Evolutionary conservation across 139 green algal species (phyloP).

Genomic region (Trebouxia sp.): DNA sequence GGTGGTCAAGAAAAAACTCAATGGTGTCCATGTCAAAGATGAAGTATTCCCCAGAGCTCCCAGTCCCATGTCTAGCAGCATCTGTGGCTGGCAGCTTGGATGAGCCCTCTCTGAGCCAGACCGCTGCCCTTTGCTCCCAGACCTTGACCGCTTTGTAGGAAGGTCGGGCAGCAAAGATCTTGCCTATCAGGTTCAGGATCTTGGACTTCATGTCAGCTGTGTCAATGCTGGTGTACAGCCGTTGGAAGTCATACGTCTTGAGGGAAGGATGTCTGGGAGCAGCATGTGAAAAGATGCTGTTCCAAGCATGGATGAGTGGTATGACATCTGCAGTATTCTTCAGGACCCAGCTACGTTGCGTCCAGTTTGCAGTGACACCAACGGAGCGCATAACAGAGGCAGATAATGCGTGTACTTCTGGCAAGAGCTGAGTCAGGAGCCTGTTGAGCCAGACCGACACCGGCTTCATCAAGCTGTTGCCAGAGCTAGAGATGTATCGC

Average conservation of each 20-base stretch:
- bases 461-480: neutral
- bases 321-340: neutral
- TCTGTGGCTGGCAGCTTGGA: neutral
- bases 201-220: no score
- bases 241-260: no score
- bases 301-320: neutral
- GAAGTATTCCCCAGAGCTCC: neutral
- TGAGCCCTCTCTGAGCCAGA: neutral
- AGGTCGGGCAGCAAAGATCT: no score
- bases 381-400: neutral
- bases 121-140: neutral
- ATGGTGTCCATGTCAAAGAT: constrained; percentile 13
- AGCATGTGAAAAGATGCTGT: no score
- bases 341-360: neutral
- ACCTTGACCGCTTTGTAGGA: no score
- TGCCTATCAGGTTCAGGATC: no score
- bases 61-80: neutral
- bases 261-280: no score
- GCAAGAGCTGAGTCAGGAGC: no score
- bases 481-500: neutral
- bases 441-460: neutral
- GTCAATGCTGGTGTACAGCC: no score
- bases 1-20: neutral
- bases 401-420: no score
- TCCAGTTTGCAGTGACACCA: neutral